Conservation (phyloP, 441 rosid genomes). For the Adansonia gregorii region DNA sequence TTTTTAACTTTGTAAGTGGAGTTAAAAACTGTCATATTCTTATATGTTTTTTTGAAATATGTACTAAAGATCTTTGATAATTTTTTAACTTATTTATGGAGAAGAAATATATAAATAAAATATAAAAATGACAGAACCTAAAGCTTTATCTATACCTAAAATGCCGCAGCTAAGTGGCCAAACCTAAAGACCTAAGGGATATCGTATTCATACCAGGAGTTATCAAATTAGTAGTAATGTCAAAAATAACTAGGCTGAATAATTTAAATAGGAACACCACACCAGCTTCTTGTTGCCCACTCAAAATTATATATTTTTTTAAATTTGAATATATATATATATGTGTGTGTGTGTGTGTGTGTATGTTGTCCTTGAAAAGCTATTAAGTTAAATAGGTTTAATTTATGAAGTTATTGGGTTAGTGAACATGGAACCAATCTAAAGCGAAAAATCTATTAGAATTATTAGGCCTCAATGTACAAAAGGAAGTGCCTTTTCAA, state of each 20-base stretch:
- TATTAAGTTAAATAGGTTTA: neutral
- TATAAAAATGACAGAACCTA: neutral
- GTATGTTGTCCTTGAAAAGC: neutral
- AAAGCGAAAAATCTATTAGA: neutral
- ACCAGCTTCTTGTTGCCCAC: neutral
- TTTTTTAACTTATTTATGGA: no score
- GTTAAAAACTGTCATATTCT: no score
- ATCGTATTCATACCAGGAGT: neutral
- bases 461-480: neutral
- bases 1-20: no score
- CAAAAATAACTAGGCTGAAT: neutral
- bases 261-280: neutral
- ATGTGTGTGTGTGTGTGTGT: no score
- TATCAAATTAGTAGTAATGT: neutral
- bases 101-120: no score
- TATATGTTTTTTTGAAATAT: no score
- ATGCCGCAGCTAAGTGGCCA: neutral
- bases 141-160: neutral
- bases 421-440: neutral
- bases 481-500: slow-evolving; percentile 9
- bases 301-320: neutral
- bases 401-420: neutral
- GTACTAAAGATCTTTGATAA: no score
- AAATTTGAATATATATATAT: no score
- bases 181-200: neutral